Conservation (phyloP, 495 filamentous ascomycete species). For the Bathelium albidoporum region DNA sequence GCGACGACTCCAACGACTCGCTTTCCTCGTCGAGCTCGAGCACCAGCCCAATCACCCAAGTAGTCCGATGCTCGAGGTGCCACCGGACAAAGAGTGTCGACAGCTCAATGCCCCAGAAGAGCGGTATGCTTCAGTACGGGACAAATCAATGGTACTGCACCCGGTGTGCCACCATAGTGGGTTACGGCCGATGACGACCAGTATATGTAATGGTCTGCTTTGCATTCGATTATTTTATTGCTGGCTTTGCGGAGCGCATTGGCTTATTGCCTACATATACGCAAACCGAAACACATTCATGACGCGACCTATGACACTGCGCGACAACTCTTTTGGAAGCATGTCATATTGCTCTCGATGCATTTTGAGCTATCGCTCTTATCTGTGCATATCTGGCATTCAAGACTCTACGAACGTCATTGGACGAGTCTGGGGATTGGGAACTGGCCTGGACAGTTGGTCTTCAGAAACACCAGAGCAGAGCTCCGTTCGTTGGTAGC, state of each 20-base stretch:
- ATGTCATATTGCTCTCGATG: not conserved
- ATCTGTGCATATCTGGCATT: no score
- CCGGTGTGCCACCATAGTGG: constrained; percentile 18
- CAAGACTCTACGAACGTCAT: not conserved
- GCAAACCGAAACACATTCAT: not conserved
- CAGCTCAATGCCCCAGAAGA: constrained; percentile 11
- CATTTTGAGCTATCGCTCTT: no score
- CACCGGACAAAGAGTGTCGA: constrained; percentile 16
- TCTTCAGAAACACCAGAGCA: not conserved
- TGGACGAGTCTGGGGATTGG: not conserved
- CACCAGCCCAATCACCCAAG: constrained; percentile 8
- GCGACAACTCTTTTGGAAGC: not conserved
- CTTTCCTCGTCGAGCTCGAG: not conserved
- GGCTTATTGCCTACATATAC: not conserved
- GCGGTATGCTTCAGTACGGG: constrained; percentile 21
- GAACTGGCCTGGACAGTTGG: not conserved
- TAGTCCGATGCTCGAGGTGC: constrained; percentile 19
- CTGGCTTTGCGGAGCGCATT: not conserved
- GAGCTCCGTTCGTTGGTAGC: not conserved
- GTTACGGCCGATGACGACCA: constrained; percentile 3
- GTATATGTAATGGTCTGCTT: not conserved
- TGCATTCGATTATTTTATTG: not conserved
- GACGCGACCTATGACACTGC: not conserved
- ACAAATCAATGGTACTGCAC: constrained; percentile 22
- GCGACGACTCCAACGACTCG: constrained; percentile 9